These are phyloP conservation scores for Backusella psychrophila DNA, from an alignment of 192 early-diverging fungal species.

Conservation along the genomic window DNA sequence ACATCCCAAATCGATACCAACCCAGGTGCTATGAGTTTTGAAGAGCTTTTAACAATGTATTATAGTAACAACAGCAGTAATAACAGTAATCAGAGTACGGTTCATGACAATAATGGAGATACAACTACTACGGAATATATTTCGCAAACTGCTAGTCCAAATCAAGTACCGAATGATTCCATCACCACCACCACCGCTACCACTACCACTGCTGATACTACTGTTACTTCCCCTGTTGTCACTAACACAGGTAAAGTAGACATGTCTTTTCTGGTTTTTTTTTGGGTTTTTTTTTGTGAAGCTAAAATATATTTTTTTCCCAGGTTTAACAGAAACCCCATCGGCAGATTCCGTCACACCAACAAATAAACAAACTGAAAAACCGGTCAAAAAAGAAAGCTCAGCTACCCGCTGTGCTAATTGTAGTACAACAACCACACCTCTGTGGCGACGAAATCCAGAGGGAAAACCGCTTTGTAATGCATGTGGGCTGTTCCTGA, in stretches of 20 bases:
- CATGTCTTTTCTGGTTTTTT: neutral
- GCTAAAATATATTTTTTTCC: neutral
- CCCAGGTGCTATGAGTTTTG: slow-evolving; percentile 19
- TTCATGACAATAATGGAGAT: neutral
- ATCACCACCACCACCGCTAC: too few species aligned
- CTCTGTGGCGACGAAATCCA: slow-evolving; percentile 86
- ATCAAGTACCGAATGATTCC: neutral
- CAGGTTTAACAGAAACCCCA: slow-evolving; percentile 3
- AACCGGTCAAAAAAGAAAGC: slow-evolving; percentile 7
- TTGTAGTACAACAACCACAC: slow-evolving; percentile 83
- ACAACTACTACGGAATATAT: neutral
- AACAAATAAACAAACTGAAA: slow-evolving; percentile 7
- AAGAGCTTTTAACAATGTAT: slow-evolving; percentile 23
- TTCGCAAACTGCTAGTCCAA: neutral
- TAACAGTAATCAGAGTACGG: neutral
- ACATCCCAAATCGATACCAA: slow-evolving; percentile 4
- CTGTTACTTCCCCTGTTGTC: neutral
- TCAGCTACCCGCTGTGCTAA: slow-evolving; percentile 59
- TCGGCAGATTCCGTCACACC: neutral
- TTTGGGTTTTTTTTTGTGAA: neutral
- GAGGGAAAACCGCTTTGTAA: slow-evolving; percentile 89
- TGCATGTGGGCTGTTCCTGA: slow-evolving; percentile 91
- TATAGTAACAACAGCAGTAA: neutral
- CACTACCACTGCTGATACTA: neutral
- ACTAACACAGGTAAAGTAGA: neutral